Evolutionary conservation across 345 rosid genomes (phyloP).

Genomic region (Citrus medica): DNA sequence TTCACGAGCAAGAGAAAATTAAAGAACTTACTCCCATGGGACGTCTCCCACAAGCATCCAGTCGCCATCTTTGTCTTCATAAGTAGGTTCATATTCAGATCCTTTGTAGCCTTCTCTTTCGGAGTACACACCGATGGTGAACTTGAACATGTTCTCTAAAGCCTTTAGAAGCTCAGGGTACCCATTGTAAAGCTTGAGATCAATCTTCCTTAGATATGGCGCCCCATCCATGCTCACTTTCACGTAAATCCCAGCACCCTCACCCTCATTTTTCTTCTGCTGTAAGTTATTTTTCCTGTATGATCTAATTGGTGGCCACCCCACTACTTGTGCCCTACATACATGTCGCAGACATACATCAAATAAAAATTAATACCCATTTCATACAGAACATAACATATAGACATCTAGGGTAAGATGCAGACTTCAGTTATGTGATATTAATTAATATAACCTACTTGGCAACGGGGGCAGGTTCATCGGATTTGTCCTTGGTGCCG

Average conservation of each 20-base stretch:
- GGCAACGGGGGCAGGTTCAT: slow-evolving; percentile 45
- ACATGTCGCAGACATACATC: background rate
- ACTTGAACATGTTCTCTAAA: slow-evolving; percentile 68
- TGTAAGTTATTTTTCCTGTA: slow-evolving; percentile 51
- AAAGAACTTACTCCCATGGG: slow-evolving; percentile 60
- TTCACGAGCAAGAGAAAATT: background rate
- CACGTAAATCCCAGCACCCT: slow-evolving; percentile 51
- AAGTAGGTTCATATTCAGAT: slow-evolving; percentile 67
- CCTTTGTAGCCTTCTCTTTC: slow-evolving; percentile 80
- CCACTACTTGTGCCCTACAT: slow-evolving; percentile 62
- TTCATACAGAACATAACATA: background rate
- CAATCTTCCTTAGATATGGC: slow-evolving; percentile 76
- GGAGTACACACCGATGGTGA: slow-evolving; percentile 56
- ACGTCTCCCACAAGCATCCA: slow-evolving; percentile 93
- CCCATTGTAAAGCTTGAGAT: slow-evolving; percentile 55
- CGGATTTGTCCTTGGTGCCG: slow-evolving; percentile 20
- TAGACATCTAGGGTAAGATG: background rate
- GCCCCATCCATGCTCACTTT: slow-evolving; percentile 95
- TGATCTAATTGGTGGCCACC: slow-evolving; percentile 81
- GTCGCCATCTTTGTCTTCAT: slow-evolving; percentile 84
- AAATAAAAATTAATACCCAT: background rate
- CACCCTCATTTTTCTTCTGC: slow-evolving; percentile 47
- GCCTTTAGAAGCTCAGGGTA: slow-evolving; percentile 59
- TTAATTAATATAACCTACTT: slow-evolving; percentile 45
- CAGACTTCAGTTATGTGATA: no score